These are phyloP conservation scores for Trichoderma reesei DNA, from an alignment of 495 filamentous ascomycete species.

Conservation along the genomic window DNA sequence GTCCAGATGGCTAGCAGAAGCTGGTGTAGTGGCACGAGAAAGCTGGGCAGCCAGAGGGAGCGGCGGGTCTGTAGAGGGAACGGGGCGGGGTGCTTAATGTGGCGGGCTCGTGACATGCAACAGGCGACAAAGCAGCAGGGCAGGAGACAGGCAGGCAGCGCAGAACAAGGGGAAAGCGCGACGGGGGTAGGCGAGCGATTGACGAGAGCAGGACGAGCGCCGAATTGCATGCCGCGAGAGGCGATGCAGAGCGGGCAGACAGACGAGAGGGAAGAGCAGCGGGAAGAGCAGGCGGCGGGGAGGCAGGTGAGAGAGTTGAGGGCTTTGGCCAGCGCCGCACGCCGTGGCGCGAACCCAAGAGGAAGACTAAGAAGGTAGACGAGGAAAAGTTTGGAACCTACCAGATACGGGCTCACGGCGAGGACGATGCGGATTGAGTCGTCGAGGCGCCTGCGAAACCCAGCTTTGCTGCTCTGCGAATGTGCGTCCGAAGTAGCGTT, in stretches of 20 bases:
- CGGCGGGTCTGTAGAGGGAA: constrained; percentile 1
- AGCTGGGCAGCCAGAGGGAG: constrained; percentile 1
- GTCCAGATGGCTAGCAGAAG: neutral
- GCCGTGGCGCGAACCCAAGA: no score
- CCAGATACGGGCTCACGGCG: neutral
- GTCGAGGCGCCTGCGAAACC: neutral
- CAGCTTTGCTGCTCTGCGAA: neutral
- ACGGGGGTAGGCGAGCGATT: neutral
- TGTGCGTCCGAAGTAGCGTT: neutral
- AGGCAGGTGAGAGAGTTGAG: neutral
- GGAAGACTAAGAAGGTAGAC: neutral
- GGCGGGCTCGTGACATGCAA: constrained; percentile 7
- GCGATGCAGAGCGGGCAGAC: neutral
- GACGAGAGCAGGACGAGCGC: neutral
- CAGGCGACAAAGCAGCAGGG: neutral
- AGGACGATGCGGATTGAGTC: neutral
- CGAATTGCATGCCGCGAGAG: neutral
- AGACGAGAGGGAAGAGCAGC: neutral
- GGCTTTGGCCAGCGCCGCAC: neutral
- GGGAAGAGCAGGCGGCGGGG: neutral
- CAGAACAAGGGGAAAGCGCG: neutral
- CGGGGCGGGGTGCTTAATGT: constrained; percentile 8
- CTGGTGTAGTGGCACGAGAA: constrained; percentile 8
- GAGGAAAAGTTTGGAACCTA: neutral
- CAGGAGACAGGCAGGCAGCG: neutral